Evolutionary conservation across 2,329 filamentous ascomycete genomes (phyloP), one percentile per base, ranked within the genome.

Genomic region (Ambrosiella xylebori): DNA sequence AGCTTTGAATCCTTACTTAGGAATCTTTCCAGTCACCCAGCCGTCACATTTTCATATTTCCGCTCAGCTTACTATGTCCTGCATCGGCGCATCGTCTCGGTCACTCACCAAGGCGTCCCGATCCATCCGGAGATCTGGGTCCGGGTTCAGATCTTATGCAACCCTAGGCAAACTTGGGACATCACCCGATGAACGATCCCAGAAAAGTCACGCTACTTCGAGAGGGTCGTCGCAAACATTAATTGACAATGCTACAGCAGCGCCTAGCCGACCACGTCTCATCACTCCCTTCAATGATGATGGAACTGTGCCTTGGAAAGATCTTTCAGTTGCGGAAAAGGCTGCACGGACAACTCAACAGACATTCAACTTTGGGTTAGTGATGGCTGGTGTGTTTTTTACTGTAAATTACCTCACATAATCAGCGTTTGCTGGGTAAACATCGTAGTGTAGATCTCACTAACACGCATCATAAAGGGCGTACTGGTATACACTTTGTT

Each of bases 281-380:
- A 82, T 96, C 35, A 95, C 89, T 0, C 79, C 91, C 0, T 83
- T 90, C 65, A 93, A 88, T 64, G 91, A 96, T 64, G 85, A 88
- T 65, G 91, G 91, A 7, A 77, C 78, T 62, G 82, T 95, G 1
- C 80, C 82, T 3, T 97, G 91, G 91, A 77, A 74, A 2, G 76
- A 93, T 57, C 77, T 97, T 1, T 88, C 84, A 0, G 73, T 72
- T 0, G 73, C 73, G 53, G 91, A 96, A 68, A 96, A 95, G 69
- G 82, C 83, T 2, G 85, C 85, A 27, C 80, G 91, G 44, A 86
- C 88, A 7, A 91, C 88, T 0, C 90, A 96, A 70, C 91, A 96
- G 70, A 86, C 84, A 13, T 85, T 95, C 73, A 96, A 97, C 70
- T 81, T 95, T 63, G 77, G 84, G 63, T 71, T 96, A 62, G 81